Evolutionary conservation across 2,329 filamentous ascomycete genomes (phyloP).

Genomic region (Chaetomium olivaceum): DNA sequence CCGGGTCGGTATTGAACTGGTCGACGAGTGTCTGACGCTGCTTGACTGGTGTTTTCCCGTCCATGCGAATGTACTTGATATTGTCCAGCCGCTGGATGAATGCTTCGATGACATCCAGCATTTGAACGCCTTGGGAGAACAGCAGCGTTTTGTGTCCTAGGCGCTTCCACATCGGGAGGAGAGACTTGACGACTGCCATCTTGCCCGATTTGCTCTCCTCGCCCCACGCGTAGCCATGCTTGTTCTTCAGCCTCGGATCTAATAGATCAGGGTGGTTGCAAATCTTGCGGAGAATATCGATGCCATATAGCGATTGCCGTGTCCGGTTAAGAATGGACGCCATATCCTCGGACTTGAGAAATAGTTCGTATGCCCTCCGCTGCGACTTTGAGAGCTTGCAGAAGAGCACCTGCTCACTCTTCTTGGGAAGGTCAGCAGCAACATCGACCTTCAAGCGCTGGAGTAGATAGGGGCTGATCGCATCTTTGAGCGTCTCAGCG

Average conservation of each 20-base stretch:
- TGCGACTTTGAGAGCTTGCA: conserved; percentile 86
- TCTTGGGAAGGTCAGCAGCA: conserved; percentile 88
- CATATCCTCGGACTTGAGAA: conserved; percentile 82
- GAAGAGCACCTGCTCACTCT: conserved; percentile 94
- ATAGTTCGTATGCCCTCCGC: conserved; percentile 75
- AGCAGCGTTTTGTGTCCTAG: conserved; percentile 90
- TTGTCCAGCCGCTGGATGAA: conserved; percentile 69
- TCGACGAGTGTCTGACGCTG: conserved; percentile 88
- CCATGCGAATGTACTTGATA: conserved; percentile 84
- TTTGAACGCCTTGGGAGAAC: conserved; percentile 90
- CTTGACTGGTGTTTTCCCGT: conserved; percentile 86
- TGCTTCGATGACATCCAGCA: conserved; percentile 89
- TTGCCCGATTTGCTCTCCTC: conserved; percentile 81
- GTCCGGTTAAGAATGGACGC: conserved; percentile 74
- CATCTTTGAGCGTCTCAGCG: conserved; percentile 88
- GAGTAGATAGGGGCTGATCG: conserved; percentile 88
- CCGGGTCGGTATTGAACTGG: conserved; percentile 80
- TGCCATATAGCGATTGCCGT: conserved; percentile 80
- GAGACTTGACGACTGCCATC: conserved; percentile 88
- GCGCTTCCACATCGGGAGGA: conserved; percentile 85
- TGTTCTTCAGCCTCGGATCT: conserved; percentile 58
- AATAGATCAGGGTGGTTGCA: conserved; percentile 95
- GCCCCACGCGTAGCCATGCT: conserved; percentile 74
- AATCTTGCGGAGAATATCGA: conserved; percentile 91
- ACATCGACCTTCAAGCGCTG: conserved; percentile 94